Conservation (phyloP, 1,284 basidiomycete genomes). For the Athelia sp. region DNA sequence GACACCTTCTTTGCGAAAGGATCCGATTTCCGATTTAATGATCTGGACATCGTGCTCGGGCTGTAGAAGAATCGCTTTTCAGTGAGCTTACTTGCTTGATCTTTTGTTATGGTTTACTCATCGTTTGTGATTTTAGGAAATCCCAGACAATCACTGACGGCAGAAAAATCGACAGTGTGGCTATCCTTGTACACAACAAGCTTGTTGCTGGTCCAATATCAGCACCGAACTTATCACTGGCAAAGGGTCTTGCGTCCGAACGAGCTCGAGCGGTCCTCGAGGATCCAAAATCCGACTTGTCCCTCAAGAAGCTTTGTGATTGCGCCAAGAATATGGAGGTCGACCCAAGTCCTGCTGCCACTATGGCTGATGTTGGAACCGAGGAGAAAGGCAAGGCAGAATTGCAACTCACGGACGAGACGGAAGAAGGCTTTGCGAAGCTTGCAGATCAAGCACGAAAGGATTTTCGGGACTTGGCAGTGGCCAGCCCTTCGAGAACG, state of each 20-base stretch:
- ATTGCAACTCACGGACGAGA: conserved; percentile 26
- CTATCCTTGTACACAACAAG: conserved; percentile 54
- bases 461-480: conserved; percentile 12
- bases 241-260: conserved; percentile 63
- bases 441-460: conserved; percentile 22
- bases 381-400: conserved; percentile 11
- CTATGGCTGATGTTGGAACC: conserved; percentile 8
- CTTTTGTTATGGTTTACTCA: background rate
- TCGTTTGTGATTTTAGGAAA: conserved; percentile 34
- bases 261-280: conserved; percentile 47
- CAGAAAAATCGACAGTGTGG: conserved; percentile 44
- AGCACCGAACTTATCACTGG: conserved; percentile 47
- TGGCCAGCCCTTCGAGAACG: background rate
- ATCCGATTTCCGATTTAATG: conserved; percentile 65
- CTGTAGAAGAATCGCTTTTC: conserved; percentile 45
- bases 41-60: conserved; percentile 55
- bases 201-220: conserved; percentile 54
- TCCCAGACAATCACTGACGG: conserved; percentile 36
- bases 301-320: conserved; percentile 46
- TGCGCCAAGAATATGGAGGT: conserved; percentile 31
- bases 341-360: conserved; percentile 1
- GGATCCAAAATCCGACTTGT: conserved; percentile 38
- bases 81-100: conserved; percentile 26
- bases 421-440: conserved; percentile 31
- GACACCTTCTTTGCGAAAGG: conserved; percentile 50